Conservation (phyloP, 169 alveolate species). For the Plasmodium ovale region DNA sequence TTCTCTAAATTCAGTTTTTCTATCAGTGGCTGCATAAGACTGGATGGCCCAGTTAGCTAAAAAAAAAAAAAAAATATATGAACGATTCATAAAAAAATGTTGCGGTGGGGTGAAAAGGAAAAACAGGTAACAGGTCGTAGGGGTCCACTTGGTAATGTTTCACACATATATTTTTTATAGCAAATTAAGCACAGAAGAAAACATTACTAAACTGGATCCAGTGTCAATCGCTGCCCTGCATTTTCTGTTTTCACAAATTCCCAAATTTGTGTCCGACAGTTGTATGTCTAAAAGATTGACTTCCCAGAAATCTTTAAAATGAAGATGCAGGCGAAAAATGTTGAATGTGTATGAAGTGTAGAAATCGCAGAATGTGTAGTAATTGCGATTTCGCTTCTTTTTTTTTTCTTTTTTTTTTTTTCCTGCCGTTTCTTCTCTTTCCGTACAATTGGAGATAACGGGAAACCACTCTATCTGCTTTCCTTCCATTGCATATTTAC, state of each 20-base stretch:
- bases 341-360: no score
- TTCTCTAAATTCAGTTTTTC: constrained; percentile 81
- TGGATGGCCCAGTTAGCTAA: constrained; percentile 90
- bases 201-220: constrained; percentile 88
- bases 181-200: no score
- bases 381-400: background rate
- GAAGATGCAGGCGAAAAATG: background rate
- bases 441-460: constrained; percentile 87
- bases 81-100: background rate
- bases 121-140: no score
- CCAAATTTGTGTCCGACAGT: constrained; percentile 83
- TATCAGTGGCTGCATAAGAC: constrained; percentile 83
- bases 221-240: constrained; percentile 94
- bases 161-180: no score
- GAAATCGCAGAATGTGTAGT: no score
- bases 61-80: background rate
- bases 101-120: no score
- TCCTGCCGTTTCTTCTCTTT: background rate
- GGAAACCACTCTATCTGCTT: constrained; percentile 92
- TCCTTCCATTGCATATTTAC: constrained; percentile 86
- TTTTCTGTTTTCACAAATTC: constrained; percentile 79
- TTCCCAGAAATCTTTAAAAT: constrained; percentile 90
- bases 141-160: no score
- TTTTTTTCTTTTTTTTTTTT: background rate
- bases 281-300: constrained; percentile 86